A percentile compares a stretch with the other conserved stretches of the same genome.
Evolutionary conservation across 2,329 filamentous ascomycete species (phyloP).

Genomic region (Nothophaeocryptopus gaeumannii): DNA sequence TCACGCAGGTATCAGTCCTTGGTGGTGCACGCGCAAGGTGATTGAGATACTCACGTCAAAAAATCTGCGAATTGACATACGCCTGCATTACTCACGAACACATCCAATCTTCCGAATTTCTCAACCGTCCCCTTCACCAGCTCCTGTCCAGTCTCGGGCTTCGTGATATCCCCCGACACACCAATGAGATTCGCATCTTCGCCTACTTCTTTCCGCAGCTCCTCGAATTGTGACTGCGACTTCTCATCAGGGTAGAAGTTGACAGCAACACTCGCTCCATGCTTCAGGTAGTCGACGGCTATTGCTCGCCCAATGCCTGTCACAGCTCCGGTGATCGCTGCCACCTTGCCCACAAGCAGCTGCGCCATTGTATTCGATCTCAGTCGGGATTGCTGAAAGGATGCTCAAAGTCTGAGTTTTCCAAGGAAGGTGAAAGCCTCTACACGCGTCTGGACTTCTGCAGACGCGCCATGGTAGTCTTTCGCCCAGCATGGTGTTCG

Average conservation of each 20-base stretch:
- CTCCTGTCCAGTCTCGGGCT: constrained; percentile 66
- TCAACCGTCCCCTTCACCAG: constrained; percentile 66
- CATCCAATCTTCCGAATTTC: constrained; percentile 54
- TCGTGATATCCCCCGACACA: constrained; percentile 72
- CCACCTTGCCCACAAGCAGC: constrained; percentile 69
- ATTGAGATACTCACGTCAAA: constrained; percentile 53
- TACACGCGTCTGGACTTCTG: constrained; percentile 7
- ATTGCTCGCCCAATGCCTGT: constrained; percentile 88
- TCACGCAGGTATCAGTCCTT: constrained; percentile 29
- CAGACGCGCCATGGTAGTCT: constrained; percentile 10
- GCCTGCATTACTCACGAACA: constrained; percentile 86
- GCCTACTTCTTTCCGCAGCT: constrained; percentile 45
- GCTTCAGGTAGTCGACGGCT: constrained; percentile 70
- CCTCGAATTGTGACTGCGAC: constrained; percentile 46
- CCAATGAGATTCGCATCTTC: constrained; percentile 54
- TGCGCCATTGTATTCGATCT: constrained; percentile 12
- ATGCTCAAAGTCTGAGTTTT: neutral
- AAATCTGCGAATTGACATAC: constrained; percentile 88
- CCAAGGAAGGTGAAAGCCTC: neutral
- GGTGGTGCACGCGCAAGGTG: neutral
- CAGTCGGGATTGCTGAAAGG: neutral
- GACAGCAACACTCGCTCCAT: constrained; percentile 75
- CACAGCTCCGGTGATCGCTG: constrained; percentile 81
- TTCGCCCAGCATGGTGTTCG: neutral
- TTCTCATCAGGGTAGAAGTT: constrained; percentile 69